Base-by-base conservation (phyloP, 108 stramenopile species). In the Chaetoceros muelleri region DNA sequence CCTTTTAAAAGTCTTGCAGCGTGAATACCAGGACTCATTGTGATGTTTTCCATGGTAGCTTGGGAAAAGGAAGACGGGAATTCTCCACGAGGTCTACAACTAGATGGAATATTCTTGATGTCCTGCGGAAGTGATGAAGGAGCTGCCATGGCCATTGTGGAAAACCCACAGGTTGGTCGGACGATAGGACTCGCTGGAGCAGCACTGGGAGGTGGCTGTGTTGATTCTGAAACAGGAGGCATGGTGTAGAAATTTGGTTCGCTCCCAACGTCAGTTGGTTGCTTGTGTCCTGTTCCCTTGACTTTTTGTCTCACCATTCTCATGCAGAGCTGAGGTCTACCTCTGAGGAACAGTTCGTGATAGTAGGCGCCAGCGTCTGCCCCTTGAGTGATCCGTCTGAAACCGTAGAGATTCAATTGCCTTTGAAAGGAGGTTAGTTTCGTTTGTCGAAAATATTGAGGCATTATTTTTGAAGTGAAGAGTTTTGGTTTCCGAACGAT, bases 391-490 rank as follows among this genome's bases (percentile, higher is more conserved):
- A 94, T 74, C 53, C 90, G 66, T n/a, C 90, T 75, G 61, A 95
- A 96, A 1, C 95, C 95, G 57, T 95, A 96, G 0, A 96, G 70
- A 60, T 96, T 96, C 27, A 95, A 59, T 61, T 94, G 95, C 10
- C 95, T 61, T 55, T 84, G 87, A 62, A 84, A 90, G 44, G 67
- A 72, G 17, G 84, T 90, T 30, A 84, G 53, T 54, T 90, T 95
- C 48, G 85, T 86, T 61, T 95, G 92, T 31, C 80, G 72, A 55
- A 94, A 90, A 73, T 82, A 92, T 30, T 65, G 74, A 31, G 79
- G 90, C 92, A 98, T 90, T 51, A 95, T 84, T 17, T 90, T 72
- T 13, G 58, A 30, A 21, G 85, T 78, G 66, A 98, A 98, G 7
- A 66, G 60, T 46, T 93, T 85, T 0, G 87, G 90, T 49, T 94